phyloP scores from a whole-genome alignment of 495 filamentous ascomycete genomes.

The Evansstolkia leycettana region DNA sequence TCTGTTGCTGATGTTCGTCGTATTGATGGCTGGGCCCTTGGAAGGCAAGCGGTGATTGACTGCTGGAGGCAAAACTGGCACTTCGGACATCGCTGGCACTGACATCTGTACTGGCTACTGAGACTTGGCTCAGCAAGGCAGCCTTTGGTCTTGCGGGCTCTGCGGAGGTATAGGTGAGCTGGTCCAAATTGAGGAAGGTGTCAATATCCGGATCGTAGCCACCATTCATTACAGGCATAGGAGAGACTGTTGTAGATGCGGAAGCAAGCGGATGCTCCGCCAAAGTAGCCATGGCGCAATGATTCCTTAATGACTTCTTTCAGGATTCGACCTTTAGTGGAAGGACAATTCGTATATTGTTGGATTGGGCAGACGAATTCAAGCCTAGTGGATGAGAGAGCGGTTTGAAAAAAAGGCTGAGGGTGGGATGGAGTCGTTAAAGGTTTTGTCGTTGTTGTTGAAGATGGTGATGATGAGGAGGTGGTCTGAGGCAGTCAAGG shows the following conservation, averaged over 20 bases:
- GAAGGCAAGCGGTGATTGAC: constrained; percentile 43
- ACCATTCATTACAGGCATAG: constrained; percentile 17
- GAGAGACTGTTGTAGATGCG: constrained; percentile 9
- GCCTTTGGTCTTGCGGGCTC: constrained; percentile 29
- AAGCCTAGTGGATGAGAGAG: constrained; percentile 1
- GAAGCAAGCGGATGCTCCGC: constrained; percentile 25
- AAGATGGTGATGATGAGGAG: too few relatives aligned
- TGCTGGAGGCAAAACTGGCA: constrained; percentile 27
- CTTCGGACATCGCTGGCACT: constrained; percentile 24
- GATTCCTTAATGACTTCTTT: neutral
- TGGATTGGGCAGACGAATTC: too few relatives aligned
- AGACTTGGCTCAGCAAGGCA: constrained; percentile 22
- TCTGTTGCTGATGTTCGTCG: constrained; percentile 82
- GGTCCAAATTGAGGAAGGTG: constrained; percentile 38
- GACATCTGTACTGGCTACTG: constrained; percentile 27
- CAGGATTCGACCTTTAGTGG: neutral
- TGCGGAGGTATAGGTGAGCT: constrained; percentile 30
- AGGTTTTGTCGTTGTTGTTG: too few relatives aligned
- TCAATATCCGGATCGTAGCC: constrained; percentile 37
- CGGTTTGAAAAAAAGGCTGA: neutral
- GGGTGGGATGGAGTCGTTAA: too few relatives aligned
- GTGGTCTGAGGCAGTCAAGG: too few relatives aligned
- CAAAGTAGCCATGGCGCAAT: constrained; percentile 28
- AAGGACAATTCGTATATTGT: too few relatives aligned
- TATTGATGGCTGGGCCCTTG: constrained; percentile 86